Evolutionary conservation across 345 rosid species (phyloP).

Genomic region (Carallia brachiata): DNA sequence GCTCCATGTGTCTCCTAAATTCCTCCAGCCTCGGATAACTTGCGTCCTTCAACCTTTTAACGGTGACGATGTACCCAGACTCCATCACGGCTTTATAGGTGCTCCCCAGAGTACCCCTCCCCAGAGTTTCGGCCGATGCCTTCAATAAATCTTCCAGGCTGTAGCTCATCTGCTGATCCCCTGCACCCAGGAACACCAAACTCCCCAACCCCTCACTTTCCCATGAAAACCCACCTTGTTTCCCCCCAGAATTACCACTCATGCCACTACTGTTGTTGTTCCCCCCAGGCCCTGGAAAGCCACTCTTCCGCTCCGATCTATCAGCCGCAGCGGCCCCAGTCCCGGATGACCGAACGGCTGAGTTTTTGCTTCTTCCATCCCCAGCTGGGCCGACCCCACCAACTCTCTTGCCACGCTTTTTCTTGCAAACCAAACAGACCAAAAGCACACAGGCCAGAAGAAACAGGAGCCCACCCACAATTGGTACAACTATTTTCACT

Average conservation of each 20-base stretch:
- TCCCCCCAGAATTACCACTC: constrained; percentile 39
- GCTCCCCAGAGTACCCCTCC: constrained; percentile 84
- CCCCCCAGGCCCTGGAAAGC: constrained; percentile 4
- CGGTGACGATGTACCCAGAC: constrained; percentile 90
- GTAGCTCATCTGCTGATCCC: constrained; percentile 73
- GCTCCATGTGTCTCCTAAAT: constrained; percentile 70
- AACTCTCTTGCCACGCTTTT: neutral
- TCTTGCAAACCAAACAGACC: constrained; percentile 23
- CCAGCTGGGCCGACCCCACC: neutral
- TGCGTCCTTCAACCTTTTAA: constrained; percentile 78
- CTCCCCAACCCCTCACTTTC: constrained; percentile 76
- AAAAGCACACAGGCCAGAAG: constrained; percentile 23
- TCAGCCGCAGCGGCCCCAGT: neutral
- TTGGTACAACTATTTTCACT: constrained; percentile 29
- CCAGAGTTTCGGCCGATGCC: constrained; percentile 88
- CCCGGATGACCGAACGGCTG: neutral
- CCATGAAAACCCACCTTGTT: constrained; percentile 72
- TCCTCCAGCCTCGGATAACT: constrained; percentile 74
- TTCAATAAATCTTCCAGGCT: constrained; percentile 73
- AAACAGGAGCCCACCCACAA: constrained; percentile 48
- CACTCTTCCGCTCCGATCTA: constrained; percentile 19
- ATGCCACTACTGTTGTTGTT: constrained; percentile 16
- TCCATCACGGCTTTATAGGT: constrained; percentile 94
- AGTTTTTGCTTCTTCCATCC: constrained; percentile 34
- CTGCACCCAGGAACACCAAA: constrained; percentile 76